Conservation (phyloP, 441 rosid genomes). For the Pelargonium hybrid region DNA sequence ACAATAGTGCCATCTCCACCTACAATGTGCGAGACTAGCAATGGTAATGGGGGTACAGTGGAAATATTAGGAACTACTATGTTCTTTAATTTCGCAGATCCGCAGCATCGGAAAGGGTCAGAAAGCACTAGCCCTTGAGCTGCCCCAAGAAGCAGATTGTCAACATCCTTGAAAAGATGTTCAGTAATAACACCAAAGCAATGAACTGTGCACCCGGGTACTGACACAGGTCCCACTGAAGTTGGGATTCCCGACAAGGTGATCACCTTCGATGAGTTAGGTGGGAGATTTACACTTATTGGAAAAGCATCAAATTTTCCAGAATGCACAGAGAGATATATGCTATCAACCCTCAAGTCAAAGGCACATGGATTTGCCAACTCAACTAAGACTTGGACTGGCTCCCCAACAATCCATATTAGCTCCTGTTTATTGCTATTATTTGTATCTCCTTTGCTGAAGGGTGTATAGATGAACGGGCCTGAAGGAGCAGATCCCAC, state of each 20-base stretch:
- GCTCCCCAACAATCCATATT: conserved; percentile 93
- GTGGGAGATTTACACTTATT: conserved; percentile 68
- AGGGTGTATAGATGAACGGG: conserved; percentile 95
- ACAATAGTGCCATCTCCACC: conserved; percentile 91
- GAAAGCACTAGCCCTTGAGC: conserved; percentile 97
- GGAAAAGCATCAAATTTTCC: conserved; percentile 89
- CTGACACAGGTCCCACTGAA: conserved; percentile 58
- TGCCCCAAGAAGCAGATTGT: conserved; percentile 90
- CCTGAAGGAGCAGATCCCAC: conserved; percentile 92
- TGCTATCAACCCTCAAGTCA: conserved; percentile 79
- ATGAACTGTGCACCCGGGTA: conserved; percentile 86
- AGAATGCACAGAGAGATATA: conserved; percentile 77
- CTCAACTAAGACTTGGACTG: conserved; percentile 93
- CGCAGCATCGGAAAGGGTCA: conserved; percentile 91
- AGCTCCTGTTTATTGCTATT: conserved; percentile 74
- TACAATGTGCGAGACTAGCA: conserved; percentile 62
- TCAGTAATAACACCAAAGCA: conserved; percentile 94
- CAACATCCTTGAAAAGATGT: conserved; percentile 86
- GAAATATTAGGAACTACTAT: conserved; percentile 71
- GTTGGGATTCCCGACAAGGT: conserved; percentile 87
- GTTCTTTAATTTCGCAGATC: conserved; percentile 73
- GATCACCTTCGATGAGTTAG: conserved; percentile 94
- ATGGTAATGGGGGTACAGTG: conserved; percentile 66
- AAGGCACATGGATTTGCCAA: conserved; percentile 97
- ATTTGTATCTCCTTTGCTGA: conserved; percentile 78